These are phyloP conservation scores for Penicillium sp. DNA, from an alignment of 2,329 filamentous ascomycete genomes.

Conservation along the genomic window DNA sequence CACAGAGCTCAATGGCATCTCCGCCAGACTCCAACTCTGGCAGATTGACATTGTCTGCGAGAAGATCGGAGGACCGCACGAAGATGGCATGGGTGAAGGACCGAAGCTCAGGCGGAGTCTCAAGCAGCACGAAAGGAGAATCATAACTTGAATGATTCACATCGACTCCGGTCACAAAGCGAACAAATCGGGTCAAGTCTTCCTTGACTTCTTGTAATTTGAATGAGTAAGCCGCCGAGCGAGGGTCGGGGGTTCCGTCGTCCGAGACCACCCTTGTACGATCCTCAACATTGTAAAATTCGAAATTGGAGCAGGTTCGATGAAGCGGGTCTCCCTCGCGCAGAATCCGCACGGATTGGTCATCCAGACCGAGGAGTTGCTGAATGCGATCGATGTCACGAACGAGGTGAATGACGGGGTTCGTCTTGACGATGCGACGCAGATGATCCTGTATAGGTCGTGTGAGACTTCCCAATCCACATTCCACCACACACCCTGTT, in stretches of 20 bases:
- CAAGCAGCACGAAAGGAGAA: constrained; percentile 64
- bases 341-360: constrained; percentile 48
- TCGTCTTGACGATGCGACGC: constrained; percentile 41
- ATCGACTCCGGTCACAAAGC: constrained; percentile 59
- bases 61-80: constrained; percentile 43
- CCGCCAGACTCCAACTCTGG: constrained; percentile 60
- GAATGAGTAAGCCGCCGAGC: constrained; percentile 52
- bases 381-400: constrained; percentile 48
- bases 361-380: constrained; percentile 48
- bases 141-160: constrained; percentile 58
- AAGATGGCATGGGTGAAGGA: constrained; percentile 51
- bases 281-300: constrained; percentile 55
- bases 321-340: constrained; percentile 52
- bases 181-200: constrained; percentile 63
- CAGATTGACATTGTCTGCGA: constrained; percentile 46
- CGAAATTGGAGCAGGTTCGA: constrained; percentile 52
- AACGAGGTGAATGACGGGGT: constrained; percentile 48
- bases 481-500: constrained; percentile 49
- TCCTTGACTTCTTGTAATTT: constrained; percentile 59
- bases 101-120: constrained; percentile 62
- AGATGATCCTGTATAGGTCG: constrained; percentile 48
- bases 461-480: constrained; percentile 49
- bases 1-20: constrained; percentile 63
- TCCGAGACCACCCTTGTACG: constrained; percentile 35
- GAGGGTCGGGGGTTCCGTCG: constrained; percentile 48